These are phyloP conservation scores for Hymenotorrendiella dingleyae DNA, from an alignment of 2,329 filamentous ascomycete species.

Conservation along the genomic window DNA sequence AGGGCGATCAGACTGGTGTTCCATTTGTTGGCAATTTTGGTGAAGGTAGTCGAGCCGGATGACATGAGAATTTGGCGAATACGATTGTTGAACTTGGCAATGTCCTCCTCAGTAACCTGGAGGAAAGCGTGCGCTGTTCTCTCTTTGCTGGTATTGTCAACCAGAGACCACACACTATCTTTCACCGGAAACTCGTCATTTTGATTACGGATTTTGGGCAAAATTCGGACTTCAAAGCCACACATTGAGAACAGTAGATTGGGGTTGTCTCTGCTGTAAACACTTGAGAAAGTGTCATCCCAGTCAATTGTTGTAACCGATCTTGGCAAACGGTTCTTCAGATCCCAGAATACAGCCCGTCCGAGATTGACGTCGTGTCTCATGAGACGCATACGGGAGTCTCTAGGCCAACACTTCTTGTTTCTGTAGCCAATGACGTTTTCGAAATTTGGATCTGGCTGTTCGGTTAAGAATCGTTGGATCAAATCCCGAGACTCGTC, in stretches of 20 bases:
- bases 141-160: slow-evolving; percentile 95
- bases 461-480: slow-evolving; percentile 94
- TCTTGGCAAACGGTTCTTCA: slow-evolving; percentile 92
- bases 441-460: slow-evolving; percentile 97
- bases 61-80: slow-evolving; percentile 99
- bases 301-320: slow-evolving; percentile 97
- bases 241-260: slow-evolving; percentile 97
- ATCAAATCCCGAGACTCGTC: slow-evolving; percentile 95
- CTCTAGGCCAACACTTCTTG: slow-evolving; percentile 98
- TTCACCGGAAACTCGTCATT: slow-evolving; percentile 97
- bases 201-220: slow-evolving; percentile 90
- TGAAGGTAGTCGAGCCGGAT: slow-evolving; percentile 97
- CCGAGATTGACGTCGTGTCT: slow-evolving; percentile 97
- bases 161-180: slow-evolving; percentile 96
- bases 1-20: slow-evolving; percentile 95
- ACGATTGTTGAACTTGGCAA: slow-evolving; percentile 98
- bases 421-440: slow-evolving; percentile 99
- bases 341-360: slow-evolving; percentile 95
- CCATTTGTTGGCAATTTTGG: slow-evolving; percentile 99
- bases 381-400: slow-evolving; percentile 97
- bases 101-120: slow-evolving; percentile 95
- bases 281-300: slow-evolving; percentile 97
- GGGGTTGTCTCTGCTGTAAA: slow-evolving; percentile 96
- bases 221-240: slow-evolving; percentile 92
- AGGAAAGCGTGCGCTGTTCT: slow-evolving; percentile 95